These are phyloP conservation scores for Aspergillus eucalypticola DNA, from an alignment of 2,329 filamentous ascomycete genomes.

Conservation along the genomic window DNA sequence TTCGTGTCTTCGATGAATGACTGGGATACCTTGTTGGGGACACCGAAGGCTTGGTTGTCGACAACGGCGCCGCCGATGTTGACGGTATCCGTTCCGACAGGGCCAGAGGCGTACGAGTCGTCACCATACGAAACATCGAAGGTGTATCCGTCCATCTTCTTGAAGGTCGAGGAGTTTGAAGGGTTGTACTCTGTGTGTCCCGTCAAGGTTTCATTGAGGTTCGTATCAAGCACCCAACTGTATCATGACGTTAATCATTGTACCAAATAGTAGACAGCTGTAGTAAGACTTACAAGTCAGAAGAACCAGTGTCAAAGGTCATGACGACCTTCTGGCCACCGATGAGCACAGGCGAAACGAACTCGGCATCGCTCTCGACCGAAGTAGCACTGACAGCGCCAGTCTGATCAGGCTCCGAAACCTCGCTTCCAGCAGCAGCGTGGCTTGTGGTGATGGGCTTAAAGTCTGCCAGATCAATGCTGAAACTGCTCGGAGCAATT, in stretches of 20 bases:
- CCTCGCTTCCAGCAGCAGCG: slow-evolving; percentile 28
- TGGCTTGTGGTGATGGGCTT: slow-evolving; percentile 30
- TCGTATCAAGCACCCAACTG: slow-evolving; percentile 70
- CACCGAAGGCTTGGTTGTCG: slow-evolving; percentile 64
- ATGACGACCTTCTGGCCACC: slow-evolving; percentile 69
- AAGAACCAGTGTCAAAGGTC: slow-evolving; percentile 75
- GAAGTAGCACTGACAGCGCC: slow-evolving; percentile 66
- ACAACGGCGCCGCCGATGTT: slow-evolving; percentile 66
- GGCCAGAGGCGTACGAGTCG: slow-evolving; percentile 61
- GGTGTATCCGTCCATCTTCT: slow-evolving; percentile 50
- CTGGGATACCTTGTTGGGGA: slow-evolving; percentile 60
- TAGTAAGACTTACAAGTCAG: slow-evolving; percentile 59
- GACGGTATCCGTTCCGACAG: slow-evolving; percentile 67
- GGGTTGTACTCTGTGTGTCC: slow-evolving; percentile 60
- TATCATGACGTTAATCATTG: not conserved
- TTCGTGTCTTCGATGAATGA: slow-evolving; percentile 61
- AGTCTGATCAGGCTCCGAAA: slow-evolving; percentile 35
- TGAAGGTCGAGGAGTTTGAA: slow-evolving; percentile 53
- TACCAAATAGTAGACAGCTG: not conserved
- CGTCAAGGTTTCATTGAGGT: slow-evolving; percentile 48
- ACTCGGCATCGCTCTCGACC: slow-evolving; percentile 66
- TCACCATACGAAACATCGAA: slow-evolving; percentile 72
- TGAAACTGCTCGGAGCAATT: slow-evolving; percentile 50
- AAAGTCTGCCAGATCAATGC: slow-evolving; percentile 38
- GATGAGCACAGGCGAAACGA: slow-evolving; percentile 68